Evolutionary conservation across 2,329 filamentous ascomycete genomes (phyloP).

Genomic region (Colletotrichum godetiae): DNA sequence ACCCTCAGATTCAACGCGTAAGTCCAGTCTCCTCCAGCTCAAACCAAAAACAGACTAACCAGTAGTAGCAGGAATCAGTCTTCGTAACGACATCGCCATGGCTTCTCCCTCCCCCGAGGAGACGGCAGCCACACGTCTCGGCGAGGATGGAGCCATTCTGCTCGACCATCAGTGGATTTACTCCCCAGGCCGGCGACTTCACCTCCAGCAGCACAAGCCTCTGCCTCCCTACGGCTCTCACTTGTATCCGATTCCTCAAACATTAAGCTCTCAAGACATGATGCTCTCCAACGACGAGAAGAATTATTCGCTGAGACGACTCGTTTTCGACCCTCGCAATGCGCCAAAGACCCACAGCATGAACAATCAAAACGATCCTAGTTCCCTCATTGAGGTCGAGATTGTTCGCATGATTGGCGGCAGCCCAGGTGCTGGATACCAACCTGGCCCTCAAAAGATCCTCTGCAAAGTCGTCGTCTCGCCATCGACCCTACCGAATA

Average conservation of each 20-base stretch:
- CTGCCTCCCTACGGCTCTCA: not conserved
- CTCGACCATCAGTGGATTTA: not conserved
- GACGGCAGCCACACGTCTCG: not conserved
- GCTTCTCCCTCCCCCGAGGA: not conserved
- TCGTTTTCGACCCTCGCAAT: not conserved
- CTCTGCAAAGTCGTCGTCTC: slow-evolving; percentile 3
- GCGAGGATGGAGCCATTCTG: not conserved
- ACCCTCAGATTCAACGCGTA: not conserved
- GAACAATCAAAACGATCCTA: not conserved
- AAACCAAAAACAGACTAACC: not conserved
- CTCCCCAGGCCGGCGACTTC: not conserved
- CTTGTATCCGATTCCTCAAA: not conserved
- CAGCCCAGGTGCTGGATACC: not conserved
- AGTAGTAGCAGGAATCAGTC: not conserved
- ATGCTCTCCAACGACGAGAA: not conserved
- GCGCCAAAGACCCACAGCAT: not conserved
- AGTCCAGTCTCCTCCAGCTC: not conserved
- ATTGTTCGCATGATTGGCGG: not conserved
- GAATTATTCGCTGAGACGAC: not conserved
- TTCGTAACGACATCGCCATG: not conserved
- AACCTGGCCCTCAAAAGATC: not conserved
- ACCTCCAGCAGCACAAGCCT: not conserved
- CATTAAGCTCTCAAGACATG: not conserved
- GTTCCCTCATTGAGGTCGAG: not conserved
- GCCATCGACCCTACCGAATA: not conserved